Evolutionary conservation across 345 rosid species (phyloP), one percentile per base, ranked within the genome.

Genomic region (Heritiera fomes): DNA sequence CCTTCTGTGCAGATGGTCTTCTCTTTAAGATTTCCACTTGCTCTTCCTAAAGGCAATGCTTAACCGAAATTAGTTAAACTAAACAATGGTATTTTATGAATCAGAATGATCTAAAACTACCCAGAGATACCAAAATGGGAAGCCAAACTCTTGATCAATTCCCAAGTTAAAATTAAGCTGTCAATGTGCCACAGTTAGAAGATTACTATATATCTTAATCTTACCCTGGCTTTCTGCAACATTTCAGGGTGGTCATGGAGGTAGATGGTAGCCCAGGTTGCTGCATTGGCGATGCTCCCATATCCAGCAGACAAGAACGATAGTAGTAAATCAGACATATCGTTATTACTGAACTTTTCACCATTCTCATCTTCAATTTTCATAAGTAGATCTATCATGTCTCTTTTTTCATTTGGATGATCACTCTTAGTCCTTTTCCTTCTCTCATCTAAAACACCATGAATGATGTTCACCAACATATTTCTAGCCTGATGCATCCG

Each of bases 341-440:
- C 80, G 49, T 78, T 77, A 53, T 86, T 82, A 17, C 0, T 23
- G 56, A 79, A 10, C 43, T 74, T 80, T 11, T 56, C 23, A 20
- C 85, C 84, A 34, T 82, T 71, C 18, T 87, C 86, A 59, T 84
- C 89, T 46, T 84, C 84, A 11, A 71, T 52, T 10, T 81, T 79
- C 65, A 82, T 20, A 10, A 87, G 74, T 10, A 59, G 28, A 71
- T 84, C 87, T 58, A 86, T 18, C 86, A 79, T 68, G 20, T 77
- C 77, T 61, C 34, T 77, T 15, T 47, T 69, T 50, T 23, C 11
- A 28, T 56, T 52, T 15, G 38, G 49, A 6, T 55, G 7, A 17
- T 15, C 7, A 55, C n/a, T 15, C 1, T 40, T 40, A 40, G 2
- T 30, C 41, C 20, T 53, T 40, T 55, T 15, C n/a, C 82, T 80